Evolutionary conservation across 1,139 yeast genomes (phyloP).

Genomic region (Diutina neorugosa): DNA sequence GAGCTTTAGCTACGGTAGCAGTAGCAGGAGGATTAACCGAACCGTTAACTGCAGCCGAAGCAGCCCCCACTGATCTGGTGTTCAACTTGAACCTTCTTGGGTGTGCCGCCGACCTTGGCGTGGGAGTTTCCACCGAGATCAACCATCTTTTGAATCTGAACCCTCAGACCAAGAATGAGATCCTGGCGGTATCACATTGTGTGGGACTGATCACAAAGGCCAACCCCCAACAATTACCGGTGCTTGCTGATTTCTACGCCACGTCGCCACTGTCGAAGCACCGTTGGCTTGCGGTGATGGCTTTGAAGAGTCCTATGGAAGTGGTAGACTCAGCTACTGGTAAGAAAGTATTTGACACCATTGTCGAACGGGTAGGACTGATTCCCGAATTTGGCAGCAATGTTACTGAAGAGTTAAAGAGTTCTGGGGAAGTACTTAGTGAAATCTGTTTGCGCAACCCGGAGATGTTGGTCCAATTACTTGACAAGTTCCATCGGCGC

Average conservation of each 20-base stretch:
- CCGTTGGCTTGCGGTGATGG: slow-evolving; percentile 1
- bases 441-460: background rate
- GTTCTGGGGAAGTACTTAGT: slow-evolving; percentile 1
- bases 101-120: background rate
- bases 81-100: background rate
- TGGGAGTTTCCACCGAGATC: background rate
- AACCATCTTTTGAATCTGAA: background rate
- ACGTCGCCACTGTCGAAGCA: background rate
- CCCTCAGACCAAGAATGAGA: background rate
- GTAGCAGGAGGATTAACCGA: background rate
- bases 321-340: background rate
- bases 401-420: background rate
- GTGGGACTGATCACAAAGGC: slow-evolving; percentile 2
- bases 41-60: background rate
- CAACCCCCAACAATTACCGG: background rate
- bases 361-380: background rate
- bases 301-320: background rate
- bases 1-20: background rate
- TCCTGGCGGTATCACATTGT: background rate
- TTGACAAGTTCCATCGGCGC: slow-evolving; percentile 9
- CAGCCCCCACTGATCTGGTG: background rate
- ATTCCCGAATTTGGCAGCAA: background rate
- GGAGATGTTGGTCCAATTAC: slow-evolving; percentile 10
- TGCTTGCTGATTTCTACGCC: background rate
- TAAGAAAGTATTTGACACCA: background rate